A percentile compares a stretch with the other conserved stretches of the same genome.
Evolutionary conservation across 495 filamentous ascomycete species (phyloP).

Genomic region (Chaetomidium leptoderma): DNA sequence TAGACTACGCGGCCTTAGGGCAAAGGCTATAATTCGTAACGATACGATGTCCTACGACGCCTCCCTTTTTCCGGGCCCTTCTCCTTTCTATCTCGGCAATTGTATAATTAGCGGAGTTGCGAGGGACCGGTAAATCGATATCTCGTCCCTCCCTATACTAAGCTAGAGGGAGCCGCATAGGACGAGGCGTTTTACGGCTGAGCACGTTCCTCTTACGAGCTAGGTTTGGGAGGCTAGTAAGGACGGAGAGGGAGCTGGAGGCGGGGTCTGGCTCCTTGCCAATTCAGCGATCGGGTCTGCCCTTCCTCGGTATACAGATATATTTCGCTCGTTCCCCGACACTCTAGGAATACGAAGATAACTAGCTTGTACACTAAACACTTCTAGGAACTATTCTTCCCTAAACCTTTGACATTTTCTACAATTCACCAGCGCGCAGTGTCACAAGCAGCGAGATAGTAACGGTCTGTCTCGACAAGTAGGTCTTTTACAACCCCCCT

Average conservation of each 20-base stretch:
- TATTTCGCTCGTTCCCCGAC: background rate
- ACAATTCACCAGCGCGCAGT: constrained; percentile 12
- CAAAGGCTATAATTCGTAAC: constrained; percentile 4
- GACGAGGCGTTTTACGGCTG: constrained; percentile 8
- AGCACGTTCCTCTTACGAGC: constrained; percentile 10
- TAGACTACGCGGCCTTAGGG: background rate
- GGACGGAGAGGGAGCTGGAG: constrained; percentile 3
- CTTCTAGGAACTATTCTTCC: constrained; percentile 7
- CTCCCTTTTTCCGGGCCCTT: background rate
- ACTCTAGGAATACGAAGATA: background rate
- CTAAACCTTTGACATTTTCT: constrained; percentile 10
- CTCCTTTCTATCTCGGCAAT: constrained; percentile 20
- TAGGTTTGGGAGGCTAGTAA: background rate
- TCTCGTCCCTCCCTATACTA: constrained; percentile 9
- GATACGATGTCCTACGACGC: constrained; percentile 3
- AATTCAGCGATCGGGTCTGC: background rate
- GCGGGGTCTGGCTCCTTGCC: constrained; percentile 14
- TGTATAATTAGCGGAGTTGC: constrained; percentile 22
- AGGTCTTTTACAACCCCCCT: background rate
- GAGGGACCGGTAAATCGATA: constrained; percentile 19
- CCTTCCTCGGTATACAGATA: background rate
- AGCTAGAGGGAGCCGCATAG: background rate
- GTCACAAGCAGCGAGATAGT: background rate
- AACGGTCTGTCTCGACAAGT: background rate
- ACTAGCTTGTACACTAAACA: constrained; percentile 6